Conservation (phyloP, 1,139 yeast genomes). For the Casaregolazyma suthepensis region DNA sequence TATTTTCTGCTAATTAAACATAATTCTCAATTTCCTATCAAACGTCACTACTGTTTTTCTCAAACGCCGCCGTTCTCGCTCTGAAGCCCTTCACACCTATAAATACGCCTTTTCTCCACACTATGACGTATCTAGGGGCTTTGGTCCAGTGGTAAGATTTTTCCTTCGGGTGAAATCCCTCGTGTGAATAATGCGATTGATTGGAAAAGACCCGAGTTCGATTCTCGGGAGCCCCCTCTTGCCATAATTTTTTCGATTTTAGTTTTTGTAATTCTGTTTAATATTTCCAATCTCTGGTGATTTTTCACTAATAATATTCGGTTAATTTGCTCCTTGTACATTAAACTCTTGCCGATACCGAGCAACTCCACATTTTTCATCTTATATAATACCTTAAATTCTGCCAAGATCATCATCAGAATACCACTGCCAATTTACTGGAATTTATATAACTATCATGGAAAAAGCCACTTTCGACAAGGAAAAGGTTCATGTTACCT, state of each 20-base stretch:
- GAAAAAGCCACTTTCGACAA: conserved; percentile 20
- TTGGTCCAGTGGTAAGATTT: conserved; percentile 12
- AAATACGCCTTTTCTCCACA: background rate
- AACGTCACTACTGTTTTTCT: too few relatives aligned
- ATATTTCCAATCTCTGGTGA: background rate
- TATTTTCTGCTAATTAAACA: too few relatives aligned
- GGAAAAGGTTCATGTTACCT: conserved; percentile 27
- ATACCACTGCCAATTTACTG: background rate
- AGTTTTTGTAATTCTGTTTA: background rate
- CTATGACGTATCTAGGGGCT: conserved; percentile 6
- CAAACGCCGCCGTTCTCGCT: background rate
- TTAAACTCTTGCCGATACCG: background rate
- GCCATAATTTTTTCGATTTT: conserved; percentile 4
- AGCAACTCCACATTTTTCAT: background rate
- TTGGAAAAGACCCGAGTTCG: conserved; percentile 13
- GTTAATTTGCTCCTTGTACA: background rate
- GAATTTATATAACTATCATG: background rate
- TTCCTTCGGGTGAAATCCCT: conserved; percentile 11
- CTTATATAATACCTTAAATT: background rate
- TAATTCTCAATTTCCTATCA: background rate
- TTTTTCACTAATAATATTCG: background rate
- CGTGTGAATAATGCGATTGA: conserved; percentile 10
- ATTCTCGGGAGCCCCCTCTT: conserved; percentile 12
- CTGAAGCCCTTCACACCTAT: background rate
- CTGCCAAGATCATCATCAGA: background rate